Conservation (phyloP, 805 yeast species). For the Candida chauliodis region DNA sequence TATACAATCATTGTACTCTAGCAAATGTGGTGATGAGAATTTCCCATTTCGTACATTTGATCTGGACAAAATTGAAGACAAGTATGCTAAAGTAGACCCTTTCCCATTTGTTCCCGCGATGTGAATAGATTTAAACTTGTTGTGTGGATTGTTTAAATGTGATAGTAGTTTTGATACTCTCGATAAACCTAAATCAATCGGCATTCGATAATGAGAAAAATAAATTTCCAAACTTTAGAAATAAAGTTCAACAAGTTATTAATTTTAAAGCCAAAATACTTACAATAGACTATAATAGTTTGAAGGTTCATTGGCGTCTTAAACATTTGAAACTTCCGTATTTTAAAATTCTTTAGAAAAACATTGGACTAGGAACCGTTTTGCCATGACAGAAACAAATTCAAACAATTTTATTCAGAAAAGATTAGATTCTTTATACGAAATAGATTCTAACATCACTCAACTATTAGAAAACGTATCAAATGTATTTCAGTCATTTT, state of each 20-base stretch:
- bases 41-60: slow-evolving; percentile 59
- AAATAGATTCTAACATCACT: slow-evolving; percentile 51
- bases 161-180: slow-evolving; percentile 30
- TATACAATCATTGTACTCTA: slow-evolving; percentile 72
- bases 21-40: slow-evolving; percentile 86
- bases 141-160: slow-evolving; percentile 67
- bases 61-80: slow-evolving; percentile 58
- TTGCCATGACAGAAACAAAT: slow-evolving; percentile 10
- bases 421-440: slow-evolving; percentile 49
- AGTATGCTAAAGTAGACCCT: slow-evolving; percentile 85
- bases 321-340: too few relatives aligned
- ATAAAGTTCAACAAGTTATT: too few relatives aligned
- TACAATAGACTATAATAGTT: too few relatives aligned
- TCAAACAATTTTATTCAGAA: slow-evolving; percentile 40
- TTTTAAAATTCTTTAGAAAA: too few relatives aligned
- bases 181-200: slow-evolving; percentile 37
- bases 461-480: slow-evolving; percentile 49
- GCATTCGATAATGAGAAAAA: slow-evolving; percentile 18
- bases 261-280: too few relatives aligned
- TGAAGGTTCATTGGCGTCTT: too few relatives aligned
- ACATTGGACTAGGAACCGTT: too few relatives aligned
- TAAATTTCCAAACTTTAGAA: slow-evolving; percentile 2
- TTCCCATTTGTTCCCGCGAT: slow-evolving; percentile 97
- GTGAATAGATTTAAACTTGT: slow-evolving; percentile 65
- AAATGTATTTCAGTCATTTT: slow-evolving; percentile 40